Base-by-base conservation (phyloP, 176 grass and related monocot genomes). In the Triticum dicoccoides region DNA sequence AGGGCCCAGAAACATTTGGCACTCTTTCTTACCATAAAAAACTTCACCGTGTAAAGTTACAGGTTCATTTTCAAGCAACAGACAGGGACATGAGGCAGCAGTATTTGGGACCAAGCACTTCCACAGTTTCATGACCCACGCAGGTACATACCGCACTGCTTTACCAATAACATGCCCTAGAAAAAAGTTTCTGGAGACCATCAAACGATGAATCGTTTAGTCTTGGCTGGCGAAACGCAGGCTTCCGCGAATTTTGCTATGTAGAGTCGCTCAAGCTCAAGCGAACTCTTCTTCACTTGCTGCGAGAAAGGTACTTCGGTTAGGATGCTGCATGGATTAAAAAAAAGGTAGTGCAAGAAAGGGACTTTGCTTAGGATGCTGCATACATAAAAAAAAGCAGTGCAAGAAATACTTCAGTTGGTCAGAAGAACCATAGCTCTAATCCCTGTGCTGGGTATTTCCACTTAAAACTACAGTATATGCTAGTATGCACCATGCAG, bases 221-320 rank as follows among this genome's bases (percentile, higher is more conserved):
- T 45, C 56, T 79, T 61, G 9, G 34, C 14, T 79, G 24, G 44
- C 32, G 0, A 14, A 32, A 74, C 37, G 8, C 8, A 1, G 41
- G 61, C 30, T 67, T 77, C 30, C 0, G 17, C 20, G 0, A 77
- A 54, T 0, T 77, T 85, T 76, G 71, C 30, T 29, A 77, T 37
- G 41, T 67, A 24, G 41, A 35, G 37, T 15, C 39, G 14, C 30
- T 23, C 15, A 33, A 45, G 27, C 27, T 41, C 51, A 49, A 18
- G 24, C 13, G 18, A 49, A 76, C 73, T 25, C 38, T 41, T 37
- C 41, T 72, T 61, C 54, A 42, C 0, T 44, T 0, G 14, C 89
- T 90, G 89, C 21, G 75, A 61, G 17, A 73, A 61, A 82, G 6
- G 34, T 18, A 18, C 17, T 34, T 20, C 20, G 4, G 75, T 87